Evolutionary conservation across 345 rosid genomes (phyloP), one percentile per base, ranked within the genome.

Genomic region (Eucalyptus urophylla): DNA sequence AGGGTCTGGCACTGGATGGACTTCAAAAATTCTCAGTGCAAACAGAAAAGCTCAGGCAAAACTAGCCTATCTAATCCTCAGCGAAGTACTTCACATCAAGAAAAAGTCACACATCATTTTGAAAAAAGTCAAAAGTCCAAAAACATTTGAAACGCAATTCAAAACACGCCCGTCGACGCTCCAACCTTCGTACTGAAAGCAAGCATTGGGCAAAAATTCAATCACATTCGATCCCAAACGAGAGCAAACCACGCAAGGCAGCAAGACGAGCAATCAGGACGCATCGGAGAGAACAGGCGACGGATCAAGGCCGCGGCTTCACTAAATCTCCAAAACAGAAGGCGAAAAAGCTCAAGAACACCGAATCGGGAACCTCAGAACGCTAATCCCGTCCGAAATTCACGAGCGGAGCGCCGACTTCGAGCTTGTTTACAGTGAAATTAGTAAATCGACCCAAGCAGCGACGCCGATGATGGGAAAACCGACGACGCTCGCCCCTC

Each of bases 221-320:
- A 86, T 50, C 65, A 90, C 88, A 87, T 88, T 90, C 86, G 87
- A 90, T 88, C 90, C 60, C 31, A 67, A 88, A 83, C 86, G 45
- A 87, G 86, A 13, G 31, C 50, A 90, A 89, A 76, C 69, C 87
- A 90, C 40, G 86, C 89, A 85, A 45, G 40, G n/a, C 88, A 47
- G 88, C 81, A 65, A 89, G 86, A 86, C 72, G 51, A 88, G 87
- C 40, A 86, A 85, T 11, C 33, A 17, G 83, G 65, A 87, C 87
- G 89, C 90, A 92, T 90, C 90, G 87, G 93, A 89, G 80, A 25
- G 85, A 86, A 90, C 89, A 92, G 92, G 89, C 89, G 45, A 92
- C 88, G 95, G 99, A 96, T 97, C 98, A 92, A 90, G 37, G 49
- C 90, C 90, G 88, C 49, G 65, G 49, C 88, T n/a, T 56, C 49